A percentile compares a stretch with the other conserved stretches of the same genome.
These are phyloP conservation scores for Cercis canadensis DNA, from an alignment of 306 rosid species.

Conservation along the genomic window DNA sequence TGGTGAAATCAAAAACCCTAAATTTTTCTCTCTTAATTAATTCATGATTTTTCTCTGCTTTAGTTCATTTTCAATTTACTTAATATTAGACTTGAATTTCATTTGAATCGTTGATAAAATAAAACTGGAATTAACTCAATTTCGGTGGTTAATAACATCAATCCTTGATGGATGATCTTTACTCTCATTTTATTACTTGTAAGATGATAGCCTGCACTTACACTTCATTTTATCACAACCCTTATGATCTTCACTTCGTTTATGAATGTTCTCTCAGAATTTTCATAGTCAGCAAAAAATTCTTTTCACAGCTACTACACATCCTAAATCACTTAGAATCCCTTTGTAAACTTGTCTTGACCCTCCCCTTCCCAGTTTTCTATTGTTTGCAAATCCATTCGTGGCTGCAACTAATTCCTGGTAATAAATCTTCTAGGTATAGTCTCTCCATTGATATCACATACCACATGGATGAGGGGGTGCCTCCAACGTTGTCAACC, in stretches of 20 bases:
- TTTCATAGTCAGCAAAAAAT: conserved; percentile 50
- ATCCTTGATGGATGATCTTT: too few relatives aligned
- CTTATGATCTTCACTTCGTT: conserved; percentile 61
- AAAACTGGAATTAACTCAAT: too few relatives aligned
- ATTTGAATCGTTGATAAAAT: too few relatives aligned
- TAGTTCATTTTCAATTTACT: too few relatives aligned
- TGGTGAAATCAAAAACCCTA: too few relatives aligned
- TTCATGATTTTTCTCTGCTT: too few relatives aligned
- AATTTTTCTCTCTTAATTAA: too few relatives aligned
- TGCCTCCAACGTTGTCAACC: background rate
- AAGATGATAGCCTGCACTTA: too few relatives aligned
- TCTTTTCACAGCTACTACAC: conserved; percentile 58
- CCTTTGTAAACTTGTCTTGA: conserved; percentile 66
- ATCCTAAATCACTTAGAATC: conserved; percentile 33
- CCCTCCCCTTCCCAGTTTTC: conserved; percentile 63
- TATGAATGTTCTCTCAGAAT: conserved; percentile 44
- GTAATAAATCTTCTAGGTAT: conserved; percentile 58
- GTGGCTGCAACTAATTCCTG: conserved; percentile 53
- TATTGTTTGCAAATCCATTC: conserved; percentile 45
- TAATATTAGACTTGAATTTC: too few relatives aligned
- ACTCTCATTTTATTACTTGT: too few relatives aligned
- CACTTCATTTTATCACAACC: too few relatives aligned
- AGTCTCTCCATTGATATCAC: conserved; percentile 47
- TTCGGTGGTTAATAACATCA: too few relatives aligned
- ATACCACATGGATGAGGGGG: conserved; percentile 2